Conservation (phyloP, 176 grass and related monocot species). For the bread wheat (Triticum aestivum) region DNA sequence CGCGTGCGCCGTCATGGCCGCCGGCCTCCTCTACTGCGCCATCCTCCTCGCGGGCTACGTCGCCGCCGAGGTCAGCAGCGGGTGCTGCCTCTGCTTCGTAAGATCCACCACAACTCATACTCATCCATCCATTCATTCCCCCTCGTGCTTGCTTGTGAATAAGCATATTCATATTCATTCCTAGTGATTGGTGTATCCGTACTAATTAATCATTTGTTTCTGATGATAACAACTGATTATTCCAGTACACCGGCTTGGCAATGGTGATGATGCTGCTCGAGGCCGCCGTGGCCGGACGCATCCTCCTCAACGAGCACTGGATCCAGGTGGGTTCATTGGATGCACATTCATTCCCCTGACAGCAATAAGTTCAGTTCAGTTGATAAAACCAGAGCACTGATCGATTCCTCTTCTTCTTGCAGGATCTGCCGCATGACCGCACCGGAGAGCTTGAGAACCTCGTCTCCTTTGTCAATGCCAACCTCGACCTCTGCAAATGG, state of each 20-base stretch:
- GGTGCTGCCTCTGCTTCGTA: conserved; percentile 50
- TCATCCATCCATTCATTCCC: no score
- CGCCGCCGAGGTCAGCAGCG: conserved; percentile 52
- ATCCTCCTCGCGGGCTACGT: conserved; percentile 51
- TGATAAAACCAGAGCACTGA: background rate
- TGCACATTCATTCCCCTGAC: no score
- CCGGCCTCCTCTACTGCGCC: conserved; percentile 41
- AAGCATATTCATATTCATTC: no score
- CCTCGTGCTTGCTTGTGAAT: background rate
- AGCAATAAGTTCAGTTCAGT: background rate
- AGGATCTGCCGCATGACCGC: conserved; percentile 78
- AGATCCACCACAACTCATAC: no score
- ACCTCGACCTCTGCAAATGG: conserved; percentile 72
- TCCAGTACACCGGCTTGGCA: conserved; percentile 44
- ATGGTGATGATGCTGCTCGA: conserved; percentile 45
- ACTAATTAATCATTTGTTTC: no score
- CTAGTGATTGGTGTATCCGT: no score
- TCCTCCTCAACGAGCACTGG: conserved; percentile 69
- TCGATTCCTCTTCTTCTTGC: background rate
- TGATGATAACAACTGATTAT: background rate
- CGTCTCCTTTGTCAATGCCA: conserved; percentile 59
- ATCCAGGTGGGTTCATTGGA: conserved; percentile 42
- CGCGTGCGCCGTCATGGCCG: conserved; percentile 39
- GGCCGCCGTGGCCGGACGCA: conserved; percentile 39
- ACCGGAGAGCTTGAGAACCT: conserved; percentile 73